Percentiles rank a stretch among this genome's conserved stretches.
Evolutionary conservation across 768 basidiomycete genomes (phyloP).

Genomic region (Lentinus tigrinus): DNA sequence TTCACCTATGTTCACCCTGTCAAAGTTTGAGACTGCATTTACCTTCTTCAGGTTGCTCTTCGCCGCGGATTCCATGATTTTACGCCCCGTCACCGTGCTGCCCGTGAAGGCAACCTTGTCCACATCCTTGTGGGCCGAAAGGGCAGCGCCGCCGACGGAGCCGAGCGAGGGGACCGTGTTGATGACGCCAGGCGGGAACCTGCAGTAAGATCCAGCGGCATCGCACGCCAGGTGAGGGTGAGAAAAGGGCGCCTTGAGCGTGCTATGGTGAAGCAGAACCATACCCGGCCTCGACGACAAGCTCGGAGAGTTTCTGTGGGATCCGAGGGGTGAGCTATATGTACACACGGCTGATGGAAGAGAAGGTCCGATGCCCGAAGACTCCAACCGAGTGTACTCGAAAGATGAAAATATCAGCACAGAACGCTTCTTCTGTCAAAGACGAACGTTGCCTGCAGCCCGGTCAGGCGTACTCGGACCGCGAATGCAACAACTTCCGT

Average conservation of each 20-base stretch:
- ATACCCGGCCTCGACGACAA: constrained; percentile 83
- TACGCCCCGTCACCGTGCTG: constrained; percentile 84
- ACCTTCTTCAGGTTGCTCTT: constrained; percentile 94
- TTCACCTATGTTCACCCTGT: not conserved
- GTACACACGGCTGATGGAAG: not conserved
- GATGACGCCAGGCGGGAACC: constrained; percentile 88
- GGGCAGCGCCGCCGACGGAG: constrained; percentile 77
- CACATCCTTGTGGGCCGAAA: constrained; percentile 79
- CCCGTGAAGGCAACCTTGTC: constrained; percentile 98
- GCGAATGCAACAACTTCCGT: too few species aligned
- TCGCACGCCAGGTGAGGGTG: not conserved
- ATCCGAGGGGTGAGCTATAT: constrained; percentile 3
- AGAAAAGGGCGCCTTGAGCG: not conserved
- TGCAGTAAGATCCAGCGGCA: constrained; percentile 26
- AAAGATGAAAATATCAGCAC: not conserved
- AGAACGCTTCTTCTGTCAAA: too few species aligned
- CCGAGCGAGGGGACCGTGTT: constrained; percentile 88
- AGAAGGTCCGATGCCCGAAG: not conserved
- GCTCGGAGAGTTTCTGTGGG: constrained; percentile 73
- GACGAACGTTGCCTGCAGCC: too few species aligned
- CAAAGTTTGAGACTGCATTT: not conserved
- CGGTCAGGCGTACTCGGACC: too few species aligned
- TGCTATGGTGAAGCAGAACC: constrained; percentile 12
- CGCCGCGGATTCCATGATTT: constrained; percentile 89
- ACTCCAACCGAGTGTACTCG: not conserved